These are phyloP conservation scores for Streptanthus diversifolius DNA, from an alignment of 345 rosid genomes.

Conservation along the genomic window DNA sequence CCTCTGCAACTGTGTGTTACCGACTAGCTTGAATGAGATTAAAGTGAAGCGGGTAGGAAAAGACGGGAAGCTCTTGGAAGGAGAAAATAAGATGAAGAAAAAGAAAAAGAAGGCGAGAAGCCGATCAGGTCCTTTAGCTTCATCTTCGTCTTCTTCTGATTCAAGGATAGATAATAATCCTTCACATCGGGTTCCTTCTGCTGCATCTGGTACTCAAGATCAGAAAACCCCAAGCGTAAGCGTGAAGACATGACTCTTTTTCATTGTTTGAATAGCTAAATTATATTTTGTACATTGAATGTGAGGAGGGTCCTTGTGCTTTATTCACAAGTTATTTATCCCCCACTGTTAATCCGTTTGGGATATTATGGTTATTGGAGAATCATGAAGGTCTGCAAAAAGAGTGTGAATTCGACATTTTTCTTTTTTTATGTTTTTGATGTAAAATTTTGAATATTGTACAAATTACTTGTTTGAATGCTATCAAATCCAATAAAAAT, in stretches of 20 bases:
- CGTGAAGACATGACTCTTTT: background rate
- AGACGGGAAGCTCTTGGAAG: slow-evolving; percentile 35
- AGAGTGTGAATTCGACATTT: background rate
- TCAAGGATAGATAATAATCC: background rate
- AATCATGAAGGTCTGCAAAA: slow-evolving; percentile 5
- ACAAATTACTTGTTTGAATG: slow-evolving; percentile 1
- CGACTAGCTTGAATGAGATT: slow-evolving; percentile 65
- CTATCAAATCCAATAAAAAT: background rate
- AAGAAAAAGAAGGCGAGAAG: slow-evolving; percentile 28
- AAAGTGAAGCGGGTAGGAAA: slow-evolving; percentile 51
- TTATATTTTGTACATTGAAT: slow-evolving; percentile 1
- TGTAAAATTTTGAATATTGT: background rate
- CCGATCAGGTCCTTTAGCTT: slow-evolving; percentile 25
- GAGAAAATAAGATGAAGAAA: slow-evolving; percentile 48
- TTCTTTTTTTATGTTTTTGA: background rate
- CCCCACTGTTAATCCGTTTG: background rate
- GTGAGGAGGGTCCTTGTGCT: background rate
- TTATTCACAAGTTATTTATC: background rate
- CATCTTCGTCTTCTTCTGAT: slow-evolving; percentile 1
- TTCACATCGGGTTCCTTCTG: background rate
- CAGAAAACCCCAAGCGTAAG: background rate
- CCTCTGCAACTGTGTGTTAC: slow-evolving; percentile 88
- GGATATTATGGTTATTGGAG: background rate
- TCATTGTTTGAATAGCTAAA: background rate
- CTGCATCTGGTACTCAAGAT: slow-evolving; percentile 12